Conservation (phyloP, 768 basidiomycete species). For the Tubosaeta brunneosetosa region DNA sequence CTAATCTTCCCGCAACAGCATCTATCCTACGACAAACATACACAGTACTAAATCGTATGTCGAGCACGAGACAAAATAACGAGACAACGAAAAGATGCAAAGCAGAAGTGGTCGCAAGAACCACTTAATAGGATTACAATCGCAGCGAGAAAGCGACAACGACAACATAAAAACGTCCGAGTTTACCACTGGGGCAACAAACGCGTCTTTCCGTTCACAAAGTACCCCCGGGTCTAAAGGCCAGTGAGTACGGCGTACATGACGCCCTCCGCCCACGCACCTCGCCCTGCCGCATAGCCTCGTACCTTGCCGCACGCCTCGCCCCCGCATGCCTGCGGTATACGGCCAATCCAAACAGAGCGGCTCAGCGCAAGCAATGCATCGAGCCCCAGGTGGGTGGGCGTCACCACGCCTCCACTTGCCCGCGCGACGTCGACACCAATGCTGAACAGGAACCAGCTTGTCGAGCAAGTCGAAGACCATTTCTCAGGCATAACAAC, state of each 20-base stretch:
- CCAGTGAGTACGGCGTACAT: neutral
- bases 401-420: neutral
- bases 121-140: neutral
- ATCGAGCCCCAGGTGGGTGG: neutral
- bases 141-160: neutral
- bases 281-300: constrained; percentile 4
- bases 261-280: constrained; percentile 1
- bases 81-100: too few species aligned
- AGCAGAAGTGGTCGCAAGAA: too few species aligned
- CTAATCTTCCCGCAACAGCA: too few species aligned
- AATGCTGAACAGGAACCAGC: constrained; percentile 22
- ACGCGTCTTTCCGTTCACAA: too few species aligned
- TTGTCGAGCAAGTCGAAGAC: constrained; percentile 35
- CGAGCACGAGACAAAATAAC: too few species aligned
- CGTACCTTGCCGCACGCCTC: constrained; percentile 9
- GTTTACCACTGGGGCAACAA: too few species aligned
- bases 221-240: too few species aligned
- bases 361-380: constrained; percentile 13
- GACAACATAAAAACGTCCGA: neutral
- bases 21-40: too few species aligned
- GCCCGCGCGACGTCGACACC: neutral
- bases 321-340: constrained; percentile 10
- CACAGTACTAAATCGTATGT: too few species aligned
- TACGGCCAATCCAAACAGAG: constrained; percentile 6
- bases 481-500: constrained; percentile 37